Evolutionary conservation across 371 early-diverging fungal genomes (phyloP), one percentile per base, ranked within the genome.

Genomic region (Mortierella sp.): DNA sequence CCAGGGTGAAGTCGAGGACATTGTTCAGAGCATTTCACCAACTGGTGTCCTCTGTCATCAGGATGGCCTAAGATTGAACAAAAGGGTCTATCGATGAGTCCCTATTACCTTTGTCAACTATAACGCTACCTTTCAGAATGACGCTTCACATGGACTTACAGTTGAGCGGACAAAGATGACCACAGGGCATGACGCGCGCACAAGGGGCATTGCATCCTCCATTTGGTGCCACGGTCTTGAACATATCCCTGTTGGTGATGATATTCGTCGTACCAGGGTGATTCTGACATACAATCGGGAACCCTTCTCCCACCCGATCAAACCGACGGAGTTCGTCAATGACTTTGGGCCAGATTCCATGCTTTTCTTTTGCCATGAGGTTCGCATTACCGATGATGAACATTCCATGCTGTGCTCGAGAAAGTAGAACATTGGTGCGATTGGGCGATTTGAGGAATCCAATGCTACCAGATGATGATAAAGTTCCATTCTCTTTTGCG

Each of bases 371-470:
- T n/a, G 43, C 50, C 61, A 86, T 72, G 18, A 85, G 53, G 0
- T 47, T 39, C 0, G 80, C 73, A 46, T 85, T 83, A 16, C 91
- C 91, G 23, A 91, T 48, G 2, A 91, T 28, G 45, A 80, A 85
- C 81, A 90, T 80, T 3, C 82, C 81, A 43, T 80, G 80, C 41
- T 71, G 58, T 0, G 93, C 92, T 58, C 95, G 85, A 0, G 93
- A 93, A 7, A 94, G 71, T 7, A 91, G 81, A 16, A 95, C 95
- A 71, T 93, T 94, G 8, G 91, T 85, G 60, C 95, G 88, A 69
- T 93, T 90, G 3, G 81, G 81, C 6, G 90, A 88, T 64, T 87
- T 89, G 42, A 94, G 79, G 80, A 95, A 95, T 16, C 95, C 95
- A 69, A 93, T 92, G 6, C 79, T 69, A 0, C 81, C 79, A n/a